Evolutionary conservation across 805 yeast species (phyloP), one percentile per base, ranked within the genome.

Genomic region (Dipodascopsis uninucleata): DNA sequence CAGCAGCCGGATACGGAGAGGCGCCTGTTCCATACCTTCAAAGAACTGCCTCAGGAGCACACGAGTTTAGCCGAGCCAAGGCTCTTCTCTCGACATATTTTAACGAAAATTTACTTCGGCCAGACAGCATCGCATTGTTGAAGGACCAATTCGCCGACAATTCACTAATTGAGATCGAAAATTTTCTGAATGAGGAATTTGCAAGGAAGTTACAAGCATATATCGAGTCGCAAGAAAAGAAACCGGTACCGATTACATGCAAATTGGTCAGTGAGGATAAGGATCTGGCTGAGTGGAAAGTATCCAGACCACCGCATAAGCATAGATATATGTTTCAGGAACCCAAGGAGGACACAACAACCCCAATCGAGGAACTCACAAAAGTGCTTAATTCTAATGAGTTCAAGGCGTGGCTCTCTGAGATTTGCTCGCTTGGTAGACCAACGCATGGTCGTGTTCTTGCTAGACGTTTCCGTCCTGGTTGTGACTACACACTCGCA

Each of bases 251-350:
- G 23, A 29, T n/a, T 8, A 24, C 44, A 5, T 41, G 26, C 14
- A 41, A 29, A 79, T 43, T 35, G 5, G 47, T 41, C 16, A 72
- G 81, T 10, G 57, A 62, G 1, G 84, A 84, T 22, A n/a, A n/a
- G n/a, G 76, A 85, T 1, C 41, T 61, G 7, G 69, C 63, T 38
- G 96, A 96, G 5, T 93, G 98, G 98, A 81, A 82, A 51, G 72
- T 88, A 31, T 93, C 97, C 0, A 76, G 83, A 37, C 97, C 98
- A 6, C 93, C 97, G 6, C 97, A 90, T 61, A 87, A 93, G 62
- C 89, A 88, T 68, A 70, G 96, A 51, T 93, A 74, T 61, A 63
- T 87, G 70, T 90, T 87, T 61, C 71, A 89, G 25, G 95, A 86
- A 14, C 31, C 28, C 10, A 14, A 60, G 90, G 90, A 2, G 68